Evolutionary conservation across 495 filamentous ascomycete species (phyloP).

Genomic region (Aspergillus cristatus): DNA sequence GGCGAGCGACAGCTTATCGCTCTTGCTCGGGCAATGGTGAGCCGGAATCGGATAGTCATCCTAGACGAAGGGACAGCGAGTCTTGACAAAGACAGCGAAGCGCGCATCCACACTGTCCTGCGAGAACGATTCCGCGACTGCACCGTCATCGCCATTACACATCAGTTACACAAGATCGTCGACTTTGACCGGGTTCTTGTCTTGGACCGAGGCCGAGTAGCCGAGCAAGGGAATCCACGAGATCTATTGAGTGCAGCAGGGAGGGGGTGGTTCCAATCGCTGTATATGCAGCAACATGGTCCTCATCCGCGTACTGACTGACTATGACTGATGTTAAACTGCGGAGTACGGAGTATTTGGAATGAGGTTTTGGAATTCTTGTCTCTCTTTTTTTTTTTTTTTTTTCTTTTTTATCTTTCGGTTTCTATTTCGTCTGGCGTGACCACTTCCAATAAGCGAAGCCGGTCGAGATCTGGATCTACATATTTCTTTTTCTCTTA

Average conservation of each 20-base stretch:
- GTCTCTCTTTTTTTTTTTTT: too few relatives aligned
- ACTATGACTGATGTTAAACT: too few relatives aligned
- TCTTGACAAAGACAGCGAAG: constrained; percentile 48
- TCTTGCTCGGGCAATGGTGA: constrained; percentile 75
- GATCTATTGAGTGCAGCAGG: constrained; percentile 45
- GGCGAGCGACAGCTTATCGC: constrained; percentile 83
- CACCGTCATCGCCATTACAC: constrained; percentile 54
- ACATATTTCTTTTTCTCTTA: too few relatives aligned
- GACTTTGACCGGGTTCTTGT: constrained; percentile 70
- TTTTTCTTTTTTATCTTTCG: too few relatives aligned
- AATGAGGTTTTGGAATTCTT: too few relatives aligned
- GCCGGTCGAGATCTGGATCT: too few relatives aligned
- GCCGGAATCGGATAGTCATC: constrained; percentile 60
- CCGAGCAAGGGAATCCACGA: constrained; percentile 54
- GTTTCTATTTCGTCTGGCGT: too few relatives aligned
- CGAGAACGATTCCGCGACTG: not conserved
- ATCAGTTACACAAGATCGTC: constrained; percentile 64
- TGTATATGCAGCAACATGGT: not conserved
- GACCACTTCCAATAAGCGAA: too few relatives aligned
- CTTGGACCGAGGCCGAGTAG: constrained; percentile 54
- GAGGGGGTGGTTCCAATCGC: constrained; percentile 41
- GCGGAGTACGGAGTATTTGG: too few relatives aligned
- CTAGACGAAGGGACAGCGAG: constrained; percentile 89
- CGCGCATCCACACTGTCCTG: constrained; percentile 44
- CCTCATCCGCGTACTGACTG: too few relatives aligned